phyloP scores from a whole-genome alignment of 1,284 basidiomycete genomes.

The Cryptococcus floricola region DNA sequence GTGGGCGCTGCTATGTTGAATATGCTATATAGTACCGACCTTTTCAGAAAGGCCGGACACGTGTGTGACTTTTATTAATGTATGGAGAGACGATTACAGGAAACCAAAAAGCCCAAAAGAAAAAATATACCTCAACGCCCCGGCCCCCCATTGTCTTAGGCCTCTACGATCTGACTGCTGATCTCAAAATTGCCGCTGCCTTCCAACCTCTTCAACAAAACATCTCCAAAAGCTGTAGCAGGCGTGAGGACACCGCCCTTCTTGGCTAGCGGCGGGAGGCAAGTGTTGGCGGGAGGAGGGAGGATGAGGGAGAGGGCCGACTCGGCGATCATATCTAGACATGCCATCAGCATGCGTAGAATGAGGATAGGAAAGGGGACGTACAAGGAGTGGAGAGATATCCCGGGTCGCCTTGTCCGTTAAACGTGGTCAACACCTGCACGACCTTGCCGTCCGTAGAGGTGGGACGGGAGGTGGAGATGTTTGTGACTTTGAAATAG shows the following conservation, averaged over 20 bases:
- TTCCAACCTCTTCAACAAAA: conserved; percentile 61
- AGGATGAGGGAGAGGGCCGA: conserved; percentile 65
- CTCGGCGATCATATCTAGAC: conserved; percentile 69
- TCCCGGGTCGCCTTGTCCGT: conserved; percentile 74
- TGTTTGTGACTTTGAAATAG: conserved; percentile 57
- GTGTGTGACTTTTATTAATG: too few species aligned
- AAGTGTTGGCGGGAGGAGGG: conserved; percentile 41
- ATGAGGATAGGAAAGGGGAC: conserved; percentile 7
- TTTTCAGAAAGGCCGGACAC: too few species aligned
- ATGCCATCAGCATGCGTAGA: neutral
- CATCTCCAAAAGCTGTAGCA: conserved; percentile 68
- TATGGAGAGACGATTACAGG: neutral
- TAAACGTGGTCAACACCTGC: conserved; percentile 59
- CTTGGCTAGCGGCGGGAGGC: conserved; percentile 57
- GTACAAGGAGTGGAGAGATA: conserved; percentile 65
- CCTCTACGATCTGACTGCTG: conserved; percentile 19
- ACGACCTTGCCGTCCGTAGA: conserved; percentile 39
- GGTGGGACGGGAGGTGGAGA: conserved; percentile 51
- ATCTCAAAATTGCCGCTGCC: conserved; percentile 24
- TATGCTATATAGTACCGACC: too few species aligned
- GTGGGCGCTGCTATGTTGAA: too few species aligned
- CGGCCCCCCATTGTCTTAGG: too few species aligned
- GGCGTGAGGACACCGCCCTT: conserved; percentile 75
- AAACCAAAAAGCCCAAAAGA: neutral
- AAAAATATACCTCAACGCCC: neutral